A percentile compares a stretch with the other conserved stretches of the same genome.
These are phyloP conservation scores for Diaporthe sp. DNA, from an alignment of 2,329 filamentous ascomycete genomes.

Conservation along the genomic window DNA sequence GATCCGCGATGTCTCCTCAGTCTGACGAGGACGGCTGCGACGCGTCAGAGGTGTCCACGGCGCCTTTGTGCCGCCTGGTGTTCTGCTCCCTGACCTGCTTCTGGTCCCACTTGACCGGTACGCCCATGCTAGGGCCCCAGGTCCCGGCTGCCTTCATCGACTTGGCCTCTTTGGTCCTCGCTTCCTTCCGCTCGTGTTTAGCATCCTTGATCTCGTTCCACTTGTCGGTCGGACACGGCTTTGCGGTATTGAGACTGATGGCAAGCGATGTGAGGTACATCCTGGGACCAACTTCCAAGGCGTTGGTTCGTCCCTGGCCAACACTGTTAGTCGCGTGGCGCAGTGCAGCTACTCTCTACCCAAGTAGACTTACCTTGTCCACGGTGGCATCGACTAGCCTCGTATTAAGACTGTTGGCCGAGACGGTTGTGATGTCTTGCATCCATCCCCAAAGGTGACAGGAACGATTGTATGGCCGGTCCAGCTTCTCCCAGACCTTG, in stretches of 20 bases:
- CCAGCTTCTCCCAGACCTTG: conserved; percentile 45
- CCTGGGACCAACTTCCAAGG: conserved; percentile 37
- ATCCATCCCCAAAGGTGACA: conserved; percentile 83
- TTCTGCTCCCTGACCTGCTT: conserved; percentile 36
- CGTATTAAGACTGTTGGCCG: conserved; percentile 77
- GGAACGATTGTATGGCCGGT: conserved; percentile 68
- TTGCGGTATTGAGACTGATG: conserved; percentile 41
- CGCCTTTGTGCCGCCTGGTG: conserved; percentile 7
- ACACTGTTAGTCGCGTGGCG: neutral
- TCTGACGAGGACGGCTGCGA: conserved; percentile 24
- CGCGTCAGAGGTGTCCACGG: neutral
- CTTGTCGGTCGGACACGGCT: conserved; percentile 40
- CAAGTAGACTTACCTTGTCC: conserved; percentile 24
- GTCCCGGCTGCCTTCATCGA: conserved; percentile 39
- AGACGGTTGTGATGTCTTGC: conserved; percentile 74
- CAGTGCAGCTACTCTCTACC: neutral
- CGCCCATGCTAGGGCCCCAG: conserved; percentile 39
- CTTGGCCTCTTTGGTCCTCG: conserved; percentile 40
- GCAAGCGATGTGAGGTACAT: conserved; percentile 38
- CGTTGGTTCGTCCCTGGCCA: conserved; percentile 31
- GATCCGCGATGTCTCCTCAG: neutral
- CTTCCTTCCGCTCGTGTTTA: conserved; percentile 39
- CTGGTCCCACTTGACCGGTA: conserved; percentile 40
- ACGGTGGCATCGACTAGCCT: conserved; percentile 70
- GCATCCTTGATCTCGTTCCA: conserved; percentile 42